phyloP scores from a whole-genome alignment of 2,329 filamentous ascomycete species.

The Diplodia sapinea region DNA sequence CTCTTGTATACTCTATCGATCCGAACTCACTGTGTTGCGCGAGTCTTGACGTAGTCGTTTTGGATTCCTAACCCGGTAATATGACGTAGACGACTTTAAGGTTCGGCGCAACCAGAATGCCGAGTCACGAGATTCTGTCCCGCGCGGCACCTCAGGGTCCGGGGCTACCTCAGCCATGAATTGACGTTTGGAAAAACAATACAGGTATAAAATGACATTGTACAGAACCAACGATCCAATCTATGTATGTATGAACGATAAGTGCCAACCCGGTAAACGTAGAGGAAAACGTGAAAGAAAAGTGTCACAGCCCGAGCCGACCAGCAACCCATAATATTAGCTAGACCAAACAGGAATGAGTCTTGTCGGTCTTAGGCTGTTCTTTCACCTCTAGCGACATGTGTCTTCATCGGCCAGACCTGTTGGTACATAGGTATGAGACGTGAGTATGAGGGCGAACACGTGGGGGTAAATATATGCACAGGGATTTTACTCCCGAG shows the following conservation, averaged over 20 bases:
- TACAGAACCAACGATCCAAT: conserved; percentile 24
- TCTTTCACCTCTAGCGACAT: conserved; percentile 28
- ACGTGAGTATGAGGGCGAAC: not conserved
- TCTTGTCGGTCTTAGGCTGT: conserved; percentile 21
- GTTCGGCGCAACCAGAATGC: conserved; percentile 10
- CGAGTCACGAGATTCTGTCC: conserved; percentile 4
- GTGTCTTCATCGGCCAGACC: conserved; percentile 9
- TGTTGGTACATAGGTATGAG: conserved; percentile 20
- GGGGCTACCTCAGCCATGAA: not conserved
- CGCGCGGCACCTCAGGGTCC: no score
- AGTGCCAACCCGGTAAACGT: conserved; percentile 18
- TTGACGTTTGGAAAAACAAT: not conserved
- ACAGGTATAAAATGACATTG: conserved; percentile 12
- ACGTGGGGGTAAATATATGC: not conserved
- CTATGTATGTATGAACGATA: conserved; percentile 20
- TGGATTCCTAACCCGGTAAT: not conserved
- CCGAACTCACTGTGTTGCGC: not conserved
- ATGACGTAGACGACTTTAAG: conserved; percentile 19
- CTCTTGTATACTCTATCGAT: not conserved
- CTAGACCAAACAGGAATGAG: not conserved
- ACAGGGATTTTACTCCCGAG: conserved; percentile 65
- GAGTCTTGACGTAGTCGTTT: conserved; percentile 19
- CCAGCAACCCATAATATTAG: conserved; percentile 20
- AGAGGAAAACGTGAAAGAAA: conserved; percentile 23
- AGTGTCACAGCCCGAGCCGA: conserved; percentile 23